A percentile compares a stretch with the other conserved stretches of the same genome.
These are phyloP conservation scores for Orbilia javanica DNA, from an alignment of 2,329 filamentous ascomycete genomes.

Conservation along the genomic window DNA sequence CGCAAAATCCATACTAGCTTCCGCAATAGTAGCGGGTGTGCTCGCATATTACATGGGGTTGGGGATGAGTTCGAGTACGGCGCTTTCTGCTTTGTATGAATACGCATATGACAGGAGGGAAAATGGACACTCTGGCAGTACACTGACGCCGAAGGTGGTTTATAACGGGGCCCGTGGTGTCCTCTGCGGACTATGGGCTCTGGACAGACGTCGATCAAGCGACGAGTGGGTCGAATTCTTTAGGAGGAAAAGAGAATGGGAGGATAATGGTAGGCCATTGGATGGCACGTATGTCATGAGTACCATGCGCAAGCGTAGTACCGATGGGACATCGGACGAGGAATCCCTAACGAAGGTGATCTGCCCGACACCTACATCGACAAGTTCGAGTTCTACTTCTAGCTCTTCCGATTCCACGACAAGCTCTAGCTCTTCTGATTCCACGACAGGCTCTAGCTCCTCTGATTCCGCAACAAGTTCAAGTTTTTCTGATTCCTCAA, in stretches of 20 bases:
- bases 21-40: slow-evolving; percentile 19
- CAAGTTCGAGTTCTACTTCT: no score
- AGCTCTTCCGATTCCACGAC: no score
- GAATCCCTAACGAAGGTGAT: no score
- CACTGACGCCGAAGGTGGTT: background rate
- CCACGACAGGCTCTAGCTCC: no score
- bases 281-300: background rate
- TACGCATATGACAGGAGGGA: slow-evolving; percentile 29
- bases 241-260: background rate
- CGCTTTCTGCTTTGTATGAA: slow-evolving; percentile 12
- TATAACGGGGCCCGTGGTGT: slow-evolving; percentile 24
- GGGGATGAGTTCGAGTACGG: slow-evolving; percentile 30
- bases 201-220: background rate
- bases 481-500: no score
- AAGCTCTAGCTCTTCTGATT: no score
- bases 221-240: background rate
- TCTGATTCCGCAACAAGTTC: no score
- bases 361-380: no score
- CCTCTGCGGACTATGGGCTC: background rate
- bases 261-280: background rate
- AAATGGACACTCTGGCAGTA: no score
- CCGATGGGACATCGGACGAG: no score
- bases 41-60: slow-evolving; percentile 40
- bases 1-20: background rate
- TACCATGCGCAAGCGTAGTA: no score